Percentiles rank a stretch among this genome's conserved stretches.
Conservation (phyloP, 2,329 filamentous ascomycete species). For the Malbranchea zuffiana region DNA sequence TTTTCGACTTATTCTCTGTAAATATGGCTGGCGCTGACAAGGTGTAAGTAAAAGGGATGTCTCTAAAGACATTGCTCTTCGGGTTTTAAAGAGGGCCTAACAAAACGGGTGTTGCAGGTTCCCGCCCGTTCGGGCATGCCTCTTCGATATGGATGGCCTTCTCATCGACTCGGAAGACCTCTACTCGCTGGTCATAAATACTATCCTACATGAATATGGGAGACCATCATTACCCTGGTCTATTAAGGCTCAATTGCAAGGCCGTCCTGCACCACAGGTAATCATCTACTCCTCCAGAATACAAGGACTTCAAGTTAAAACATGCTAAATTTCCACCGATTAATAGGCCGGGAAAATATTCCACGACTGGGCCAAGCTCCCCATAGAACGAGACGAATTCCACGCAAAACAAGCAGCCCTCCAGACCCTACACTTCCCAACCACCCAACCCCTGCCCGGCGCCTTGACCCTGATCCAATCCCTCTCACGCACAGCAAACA, state of each 20-base stretch:
- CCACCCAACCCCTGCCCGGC: conserved; percentile 66
- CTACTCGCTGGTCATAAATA: conserved; percentile 76
- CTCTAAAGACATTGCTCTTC: no score
- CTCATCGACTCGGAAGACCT: conserved; percentile 86
- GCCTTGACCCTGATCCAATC: conserved; percentile 54
- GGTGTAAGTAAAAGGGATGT: no score
- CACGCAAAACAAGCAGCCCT: conserved; percentile 47
- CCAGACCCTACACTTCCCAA: conserved; percentile 62
- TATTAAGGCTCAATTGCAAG: conserved; percentile 80
- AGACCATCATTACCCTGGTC: conserved; percentile 75
- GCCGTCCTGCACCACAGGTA: conserved; percentile 49
- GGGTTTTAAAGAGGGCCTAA: no score
- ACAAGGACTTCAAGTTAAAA: not conserved
- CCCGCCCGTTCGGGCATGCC: conserved; percentile 73
- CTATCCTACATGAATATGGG: conserved; percentile 63
- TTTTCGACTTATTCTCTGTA: no score
- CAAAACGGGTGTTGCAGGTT: conserved; percentile 42
- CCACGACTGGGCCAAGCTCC: conserved; percentile 74
- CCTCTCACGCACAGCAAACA: conserved; percentile 26
- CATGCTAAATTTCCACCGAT: conserved; percentile 1
- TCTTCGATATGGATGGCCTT: conserved; percentile 98
- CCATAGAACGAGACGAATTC: conserved; percentile 62
- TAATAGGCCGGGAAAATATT: conserved; percentile 50
- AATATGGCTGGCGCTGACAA: no score
- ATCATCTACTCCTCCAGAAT: not conserved